phyloP scores from a whole-genome alignment of 2,329 filamentous ascomycete genomes.

The Arthrocladium fulminans region DNA sequence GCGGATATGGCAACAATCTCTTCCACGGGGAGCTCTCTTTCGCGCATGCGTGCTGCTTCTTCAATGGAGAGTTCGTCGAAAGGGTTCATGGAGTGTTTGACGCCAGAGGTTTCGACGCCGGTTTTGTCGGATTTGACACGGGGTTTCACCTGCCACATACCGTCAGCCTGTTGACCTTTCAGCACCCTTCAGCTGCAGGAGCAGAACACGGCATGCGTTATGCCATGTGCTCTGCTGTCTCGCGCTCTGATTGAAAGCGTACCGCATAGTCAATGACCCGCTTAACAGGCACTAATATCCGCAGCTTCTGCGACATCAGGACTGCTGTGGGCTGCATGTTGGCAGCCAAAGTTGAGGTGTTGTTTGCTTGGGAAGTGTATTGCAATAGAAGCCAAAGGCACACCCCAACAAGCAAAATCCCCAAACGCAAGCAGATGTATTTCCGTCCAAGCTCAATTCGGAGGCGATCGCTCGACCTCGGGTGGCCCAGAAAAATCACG shows the following conservation, averaged over 20 bases:
- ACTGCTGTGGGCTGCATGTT: slow-evolving; percentile 6
- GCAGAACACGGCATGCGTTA: background rate
- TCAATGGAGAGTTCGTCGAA: slow-evolving; percentile 98
- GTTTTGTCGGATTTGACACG: slow-evolving; percentile 65
- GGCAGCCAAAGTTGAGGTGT: background rate
- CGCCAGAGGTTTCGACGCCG: slow-evolving; percentile 79
- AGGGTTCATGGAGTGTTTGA: slow-evolving; percentile 98
- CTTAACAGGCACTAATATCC: slow-evolving; percentile 74
- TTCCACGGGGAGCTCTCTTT: slow-evolving; percentile 72
- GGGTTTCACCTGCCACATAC: slow-evolving; percentile 52
- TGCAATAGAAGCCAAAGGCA: background rate
- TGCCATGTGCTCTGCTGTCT: slow-evolving; percentile 1
- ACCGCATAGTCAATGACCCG: slow-evolving; percentile 82
- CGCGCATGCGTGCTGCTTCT: slow-evolving; percentile 88
- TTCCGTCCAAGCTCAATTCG: background rate
- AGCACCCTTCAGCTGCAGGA: background rate
- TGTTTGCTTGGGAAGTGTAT: background rate
- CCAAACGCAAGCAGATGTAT: background rate
- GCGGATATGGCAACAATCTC: slow-evolving; percentile 87
- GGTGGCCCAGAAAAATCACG: background rate
- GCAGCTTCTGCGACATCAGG: slow-evolving; percentile 43
- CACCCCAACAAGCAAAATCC: background rate
- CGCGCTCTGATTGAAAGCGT: slow-evolving; percentile 30
- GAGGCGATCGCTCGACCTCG: slow-evolving; percentile 1
- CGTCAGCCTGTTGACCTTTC: background rate